Percentiles rank a stretch among this genome's conserved stretches.
phyloP scores from a whole-genome alignment of 169 alveolate species.

The Eimeria zaria region DNA sequence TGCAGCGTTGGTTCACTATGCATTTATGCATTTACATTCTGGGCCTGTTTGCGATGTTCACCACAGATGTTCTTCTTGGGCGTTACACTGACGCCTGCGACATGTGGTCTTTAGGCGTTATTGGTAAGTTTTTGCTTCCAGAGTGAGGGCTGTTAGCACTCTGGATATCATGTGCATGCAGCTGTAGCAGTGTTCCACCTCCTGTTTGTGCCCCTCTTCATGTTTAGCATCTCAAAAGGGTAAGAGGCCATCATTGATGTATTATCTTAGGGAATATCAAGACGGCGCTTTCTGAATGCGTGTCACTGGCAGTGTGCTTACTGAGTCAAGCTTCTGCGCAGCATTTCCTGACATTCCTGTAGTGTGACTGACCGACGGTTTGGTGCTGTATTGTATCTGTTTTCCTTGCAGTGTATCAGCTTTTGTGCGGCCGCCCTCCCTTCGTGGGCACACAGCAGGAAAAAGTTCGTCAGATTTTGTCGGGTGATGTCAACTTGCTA shows the following conservation, averaged over 20 bases:
- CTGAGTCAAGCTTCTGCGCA: background rate
- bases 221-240: background rate
- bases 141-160: conserved; percentile 73
- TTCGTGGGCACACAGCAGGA: conserved; percentile 71
- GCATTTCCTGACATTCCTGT: background rate
- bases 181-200: background rate
- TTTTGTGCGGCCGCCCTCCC: conserved; percentile 81
- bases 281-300: background rate
- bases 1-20: background rate
- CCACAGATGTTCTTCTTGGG: conserved; percentile 82
- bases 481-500: conserved; percentile 48
- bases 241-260: background rate
- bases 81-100: conserved; percentile 86
- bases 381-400: background rate
- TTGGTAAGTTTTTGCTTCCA: conserved; percentile 75
- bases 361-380: background rate
- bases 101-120: conserved; percentile 89
- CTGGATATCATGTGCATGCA: background rate
- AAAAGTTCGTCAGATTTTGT: conserved; percentile 59
- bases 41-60: background rate
- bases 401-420: conserved; percentile 65
- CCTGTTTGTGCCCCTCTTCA: background rate
- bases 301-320: background rate
- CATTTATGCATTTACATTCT: background rate
- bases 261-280: background rate